Percentiles rank a stretch among this genome's conserved stretches.
phyloP scores from a whole-genome alignment of 2,329 filamentous ascomycete genomes.

The Aureobasidium leucospermi region DNA sequence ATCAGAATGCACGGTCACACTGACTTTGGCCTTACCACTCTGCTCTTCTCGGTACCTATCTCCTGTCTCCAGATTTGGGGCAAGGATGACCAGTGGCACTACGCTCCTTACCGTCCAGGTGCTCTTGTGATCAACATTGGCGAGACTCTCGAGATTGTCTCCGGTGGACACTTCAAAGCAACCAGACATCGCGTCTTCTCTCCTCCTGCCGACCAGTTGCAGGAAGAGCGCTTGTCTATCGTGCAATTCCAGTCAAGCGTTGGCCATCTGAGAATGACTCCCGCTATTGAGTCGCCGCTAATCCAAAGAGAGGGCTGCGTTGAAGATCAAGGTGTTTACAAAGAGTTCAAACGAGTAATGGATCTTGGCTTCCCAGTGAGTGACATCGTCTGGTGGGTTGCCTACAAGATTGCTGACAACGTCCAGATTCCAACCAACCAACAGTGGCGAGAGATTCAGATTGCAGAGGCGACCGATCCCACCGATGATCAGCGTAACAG shows the following conservation, averaged over 20 bases:
- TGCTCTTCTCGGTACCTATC: conserved; percentile 34
- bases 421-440: conserved; percentile 39
- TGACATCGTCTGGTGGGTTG: not conserved
- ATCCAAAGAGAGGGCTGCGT: conserved; percentile 2
- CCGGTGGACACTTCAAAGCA: conserved; percentile 38
- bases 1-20: conserved; percentile 31
- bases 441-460: conserved; percentile 46
- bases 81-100: conserved; percentile 32
- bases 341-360: conserved; percentile 26
- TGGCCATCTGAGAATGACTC: not conserved
- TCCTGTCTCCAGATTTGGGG: conserved; percentile 32
- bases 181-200: conserved; percentile 39
- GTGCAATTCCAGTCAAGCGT: conserved; percentile 36
- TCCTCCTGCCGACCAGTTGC: not conserved
- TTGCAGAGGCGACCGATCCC: conserved; percentile 37
- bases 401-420: conserved; percentile 29
- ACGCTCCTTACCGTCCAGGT: conserved; percentile 30
- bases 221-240: conserved; percentile 24
- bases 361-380: conserved; percentile 1
- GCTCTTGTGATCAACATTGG: conserved; percentile 34
- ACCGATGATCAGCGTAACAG: conserved; percentile 36
- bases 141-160: conserved; percentile 31
- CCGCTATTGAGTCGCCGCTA: conserved; percentile 25
- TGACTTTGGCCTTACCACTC: conserved; percentile 35
- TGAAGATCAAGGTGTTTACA: not conserved